These are phyloP conservation scores for Hemisphaericaspora xylanilytica DNA, from an alignment of 1,139 yeast species.

Conservation along the genomic window DNA sequence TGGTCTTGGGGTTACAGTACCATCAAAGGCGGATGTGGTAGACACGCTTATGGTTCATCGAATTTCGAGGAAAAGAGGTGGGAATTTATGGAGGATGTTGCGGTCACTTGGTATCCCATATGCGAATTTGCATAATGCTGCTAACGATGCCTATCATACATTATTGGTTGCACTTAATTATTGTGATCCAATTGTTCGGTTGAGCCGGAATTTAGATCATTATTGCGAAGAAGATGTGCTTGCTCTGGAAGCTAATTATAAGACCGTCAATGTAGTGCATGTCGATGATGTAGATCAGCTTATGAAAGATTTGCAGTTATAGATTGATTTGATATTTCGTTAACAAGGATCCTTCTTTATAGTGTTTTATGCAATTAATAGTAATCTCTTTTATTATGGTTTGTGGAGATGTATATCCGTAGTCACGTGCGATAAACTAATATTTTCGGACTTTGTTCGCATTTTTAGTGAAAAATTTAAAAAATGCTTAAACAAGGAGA, in stretches of 20 bases:
- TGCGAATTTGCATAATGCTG: conserved; percentile 74
- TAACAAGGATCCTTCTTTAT: no score
- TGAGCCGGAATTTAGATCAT: conserved; percentile 17
- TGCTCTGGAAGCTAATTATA: neutral
- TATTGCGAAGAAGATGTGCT: conserved; percentile 6
- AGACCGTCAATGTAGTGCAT: neutral
- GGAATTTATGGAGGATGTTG: conserved; percentile 52
- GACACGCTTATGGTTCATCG: conserved; percentile 58
- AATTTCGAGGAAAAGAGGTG: conserved; percentile 40
- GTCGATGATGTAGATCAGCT: neutral
- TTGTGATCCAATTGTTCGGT: conserved; percentile 48
- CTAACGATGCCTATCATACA: conserved; percentile 78
- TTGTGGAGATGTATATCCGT: conserved; percentile 1
- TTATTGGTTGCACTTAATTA: conserved; percentile 52
- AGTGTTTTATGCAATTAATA: no score
- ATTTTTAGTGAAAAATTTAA: no score
- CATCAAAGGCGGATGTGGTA: conserved; percentile 23
- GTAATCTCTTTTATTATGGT: no score
- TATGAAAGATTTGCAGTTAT: neutral
- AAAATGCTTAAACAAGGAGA: no score
- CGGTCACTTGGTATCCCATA: conserved; percentile 58
- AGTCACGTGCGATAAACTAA: conserved; percentile 3
- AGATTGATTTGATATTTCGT: neutral
- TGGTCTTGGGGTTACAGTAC: conserved; percentile 43
- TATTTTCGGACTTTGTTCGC: no score